phyloP scores from a whole-genome alignment of 2,329 filamentous ascomycete species.

The Atkinsonella texensis region DNA sequence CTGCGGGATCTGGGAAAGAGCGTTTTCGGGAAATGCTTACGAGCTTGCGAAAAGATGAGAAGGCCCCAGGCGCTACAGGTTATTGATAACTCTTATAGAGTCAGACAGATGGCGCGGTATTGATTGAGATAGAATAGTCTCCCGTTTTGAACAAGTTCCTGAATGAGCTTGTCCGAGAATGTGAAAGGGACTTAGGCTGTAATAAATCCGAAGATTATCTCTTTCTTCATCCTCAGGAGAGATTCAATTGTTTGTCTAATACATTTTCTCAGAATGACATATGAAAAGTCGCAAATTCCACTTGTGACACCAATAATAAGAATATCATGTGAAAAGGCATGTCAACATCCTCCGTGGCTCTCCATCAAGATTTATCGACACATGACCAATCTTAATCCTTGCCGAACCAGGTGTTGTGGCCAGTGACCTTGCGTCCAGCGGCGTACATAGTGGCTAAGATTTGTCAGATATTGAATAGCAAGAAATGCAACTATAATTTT shows the following conservation, averaged over 20 bases:
- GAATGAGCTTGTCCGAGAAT: neutral
- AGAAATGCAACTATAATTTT: neutral
- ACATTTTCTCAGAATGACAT: neutral
- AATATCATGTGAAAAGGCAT: neutral
- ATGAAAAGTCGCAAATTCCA: neutral
- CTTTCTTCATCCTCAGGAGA: too few relatives aligned
- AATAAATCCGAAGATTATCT: too few relatives aligned
- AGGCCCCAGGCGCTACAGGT: slow-evolving; percentile 56
- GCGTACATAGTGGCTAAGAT: slow-evolving; percentile 50
- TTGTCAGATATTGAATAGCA: neutral
- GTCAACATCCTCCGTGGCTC: neutral
- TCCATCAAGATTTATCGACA: neutral
- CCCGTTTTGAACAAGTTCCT: neutral
- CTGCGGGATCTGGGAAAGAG: slow-evolving; percentile 84
- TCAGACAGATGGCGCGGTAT: neutral
- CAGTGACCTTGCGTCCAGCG: slow-evolving; percentile 59
- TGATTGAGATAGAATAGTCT: neutral
- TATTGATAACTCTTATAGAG: slow-evolving; percentile 35
- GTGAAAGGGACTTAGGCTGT: neutral
- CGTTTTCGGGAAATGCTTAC: slow-evolving; percentile 85
- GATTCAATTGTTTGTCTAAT: neutral
- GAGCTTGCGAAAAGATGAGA: slow-evolving; percentile 86
- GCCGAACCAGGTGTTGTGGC: slow-evolving; percentile 69
- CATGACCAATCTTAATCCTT: slow-evolving; percentile 29
- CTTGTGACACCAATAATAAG: neutral